Evolutionary conservation across 2,329 filamentous ascomycete genomes (phyloP), one percentile per base, ranked within the genome.

Genomic region (Aspergillus pseudotamarii): DNA sequence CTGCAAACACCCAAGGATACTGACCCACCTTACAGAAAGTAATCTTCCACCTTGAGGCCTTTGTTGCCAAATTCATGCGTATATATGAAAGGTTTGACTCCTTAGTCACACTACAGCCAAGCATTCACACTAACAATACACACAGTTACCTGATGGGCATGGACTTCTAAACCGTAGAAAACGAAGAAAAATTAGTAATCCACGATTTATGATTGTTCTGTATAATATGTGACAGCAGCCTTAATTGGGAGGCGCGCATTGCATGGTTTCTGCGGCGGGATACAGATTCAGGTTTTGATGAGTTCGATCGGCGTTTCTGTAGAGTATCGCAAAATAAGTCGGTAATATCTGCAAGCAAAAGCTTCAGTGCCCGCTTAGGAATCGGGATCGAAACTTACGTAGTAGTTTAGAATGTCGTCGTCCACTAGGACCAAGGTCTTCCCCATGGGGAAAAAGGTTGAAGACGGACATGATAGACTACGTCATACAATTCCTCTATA

Each of bases 1-100:
- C 16, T 21, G 9, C 5, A 10, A 28, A 9, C 19, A 19, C 3
- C 14, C 0, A 4, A 34, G 38, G 6, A 53, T 26, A 55, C 66
- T 71, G 11, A 69, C 45, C 21, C 23, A 0, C 23, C 57, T 19
- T 68, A 62, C 63, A 83, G 78, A 99, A 99, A 84, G 91, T 96
- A 63, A 98, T 99, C 66, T 99, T 99, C 79, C 96, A 99, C 75
- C 83, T 99, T 4, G 96, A 99, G 80, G 95, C 95, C 4, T 99
- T 99, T 79, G 95, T 99, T 63, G 94, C 94, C 62, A 98, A 97
- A 82, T 97, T 98, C 77, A 98, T 99, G 94, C 88, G 94, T 71
- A 88, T 98, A 69, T 87, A 94, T 67, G 95, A 99, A 82, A 94
- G 93, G 88, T 96, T 88, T 67, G 82, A 75, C 32, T 16, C 59